Base-by-base conservation (phyloP, 257 asterid species). In the Solanum pimpinellifolium region DNA sequence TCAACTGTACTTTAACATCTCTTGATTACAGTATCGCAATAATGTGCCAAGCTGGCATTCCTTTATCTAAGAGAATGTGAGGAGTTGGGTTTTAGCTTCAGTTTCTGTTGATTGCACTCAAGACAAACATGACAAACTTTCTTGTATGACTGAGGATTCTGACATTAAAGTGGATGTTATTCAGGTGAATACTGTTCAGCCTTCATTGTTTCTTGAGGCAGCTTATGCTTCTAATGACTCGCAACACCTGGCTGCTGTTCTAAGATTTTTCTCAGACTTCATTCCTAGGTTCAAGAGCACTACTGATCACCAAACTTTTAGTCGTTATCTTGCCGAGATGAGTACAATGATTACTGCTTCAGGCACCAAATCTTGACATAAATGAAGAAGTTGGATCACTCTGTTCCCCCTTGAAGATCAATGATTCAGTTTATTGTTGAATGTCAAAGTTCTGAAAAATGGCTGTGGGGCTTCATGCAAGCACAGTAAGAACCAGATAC, bases 171-270 rank as follows among this genome's bases (percentile, higher is more conserved):
- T 65, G 80, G 74, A 52, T 88, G 47, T 77, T 41, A 89, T 88
- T 88, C 98, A 95, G 99, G 99, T 97, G 78, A 92, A 89, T 88
- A 95, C 96, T 10, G 94, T 95, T 18, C 93, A 87, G 52, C 98
- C 99, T 47, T 91, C 99, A 25, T 86, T 95, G 92, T 97, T 97
- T 91, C 97, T 97, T 9, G 98, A 95, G 89, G 94, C 99, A 70
- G 98, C 98, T 75, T 87, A 90, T 88, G 92, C 96, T 82, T 93
- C 98, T 49, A 94, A 92, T 88, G 96, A 97, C 86, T 92, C 96
- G 23, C 98, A 93, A 87, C 97, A 93, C 84, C 92, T 97, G 21
- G 97, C 97, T 83, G 95, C 99, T 7, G 98, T 95, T 84, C 89
- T 97, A 29, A 92, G 99, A 88, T 95, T 94, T 93, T 94, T 97